Evolutionary conservation across 2,329 filamentous ascomycete species (phyloP), one percentile per base, ranked within the genome.

Genomic region (Camillea tinctor): DNA sequence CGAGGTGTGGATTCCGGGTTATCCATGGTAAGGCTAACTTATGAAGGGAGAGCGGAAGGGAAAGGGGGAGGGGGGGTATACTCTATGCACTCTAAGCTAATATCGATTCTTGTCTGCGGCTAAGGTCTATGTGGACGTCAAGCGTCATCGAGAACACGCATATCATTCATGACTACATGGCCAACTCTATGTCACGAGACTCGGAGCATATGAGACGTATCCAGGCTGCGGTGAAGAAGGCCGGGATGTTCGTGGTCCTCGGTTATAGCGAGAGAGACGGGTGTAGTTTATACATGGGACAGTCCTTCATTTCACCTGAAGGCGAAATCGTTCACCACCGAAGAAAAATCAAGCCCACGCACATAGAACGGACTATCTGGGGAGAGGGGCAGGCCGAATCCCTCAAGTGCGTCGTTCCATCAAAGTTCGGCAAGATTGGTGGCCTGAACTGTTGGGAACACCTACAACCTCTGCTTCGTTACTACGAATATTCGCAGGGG

Each of bases 371-470:
- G 50, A 72, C 77, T 1, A 74, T 78, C 50, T 87, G 82, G 66
- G 84, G 84, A 1, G 84, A 86, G 54, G 84, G 82, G 2, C 77
- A 82, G 1, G 84, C 81, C 2, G 81, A 85, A 44, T 82, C 83
- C n/a, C 80, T 84, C 52, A 77, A 77, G 60, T 79, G 78, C 48
- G 84, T 85, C 0, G 76, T 79, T 4, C 75, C 81, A 49, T 79
- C 80, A 1, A 74, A 76, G 1, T 80, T 83, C 54, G 83, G 81
- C 2, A 79, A 79, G 3, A 75, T 86, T 4, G 84, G 83, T 0
- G 79, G 79, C 3, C 73, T 86, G 23, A 84, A 83, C 64, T 85
- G 82, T 72, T 85, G 81, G 81, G 81, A 85, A 66, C 81, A 87
- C 61, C 80, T 83, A 69, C 84, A 83, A 69, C 82, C 78, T 5